Base-by-base conservation (phyloP, 495 filamentous ascomycete species). In the Penicillium flavigenum region DNA sequence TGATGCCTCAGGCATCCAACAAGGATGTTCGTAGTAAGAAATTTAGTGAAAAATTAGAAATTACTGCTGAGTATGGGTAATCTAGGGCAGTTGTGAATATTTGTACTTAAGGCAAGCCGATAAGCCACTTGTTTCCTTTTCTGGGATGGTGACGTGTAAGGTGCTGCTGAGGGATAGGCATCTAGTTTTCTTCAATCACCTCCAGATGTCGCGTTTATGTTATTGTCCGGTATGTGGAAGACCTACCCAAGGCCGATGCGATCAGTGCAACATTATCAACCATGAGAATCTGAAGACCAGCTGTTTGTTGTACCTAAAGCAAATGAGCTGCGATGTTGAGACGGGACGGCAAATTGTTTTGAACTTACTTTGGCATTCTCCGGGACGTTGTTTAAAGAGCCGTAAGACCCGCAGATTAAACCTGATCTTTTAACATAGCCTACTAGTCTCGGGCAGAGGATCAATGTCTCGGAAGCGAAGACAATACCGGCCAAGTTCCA, bases 401-500 rank as follows among this genome's bases (percentile, higher is more conserved):
- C 75, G 50, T 71, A 77, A 12, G 62, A 56, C 1, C 56, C 66
- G 47, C 59, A 70, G 17, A 70, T 47, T 3, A 77, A 47, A 26
- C 66, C 68, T 5, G 36, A 24, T 16, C 49, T 49, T 29, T 75
- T 47, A 5, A 47, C 52, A 26, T 55, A 55, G 19, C 52, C 52
- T 43, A 55, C 56, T 9, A 79, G 64, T 32, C 66, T 59, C 14
- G 76, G 76, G 16, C 61, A 70, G 22, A 67, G 31, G 3, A 78
- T 36, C 20, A 78, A 47, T 43, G 69, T 60, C 47, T 77, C 71
- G 3, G 65, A 69, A 10, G 63, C 61, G 17, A 68, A 63, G 38
- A 76, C 64, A 45, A 78, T 57, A 4, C 75, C 75, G 17, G 60
- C 38, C 12, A 78, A 62, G 27, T 57, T 56, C 72, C 75, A 78